These are phyloP conservation scores for Pseudoneurospora amorphoporcata DNA, from an alignment of 495 filamentous ascomycete species.

Conservation along the genomic window DNA sequence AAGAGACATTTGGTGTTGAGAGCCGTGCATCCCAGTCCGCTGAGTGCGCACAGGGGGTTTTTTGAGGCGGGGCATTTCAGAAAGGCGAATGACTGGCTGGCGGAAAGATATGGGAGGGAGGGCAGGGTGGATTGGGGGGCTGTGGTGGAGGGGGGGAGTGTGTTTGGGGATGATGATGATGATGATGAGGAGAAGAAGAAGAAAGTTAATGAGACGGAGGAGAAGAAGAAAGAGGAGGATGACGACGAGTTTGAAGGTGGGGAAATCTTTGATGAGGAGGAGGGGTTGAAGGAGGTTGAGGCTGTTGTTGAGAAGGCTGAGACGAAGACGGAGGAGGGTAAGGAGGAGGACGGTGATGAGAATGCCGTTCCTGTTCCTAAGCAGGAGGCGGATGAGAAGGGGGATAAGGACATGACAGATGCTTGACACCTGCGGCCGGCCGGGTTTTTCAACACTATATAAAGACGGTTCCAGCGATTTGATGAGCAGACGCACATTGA, in stretches of 20 bases:
- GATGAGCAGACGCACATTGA: too few species aligned
- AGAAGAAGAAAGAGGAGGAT: constrained; percentile 9
- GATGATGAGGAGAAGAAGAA: constrained; percentile 2
- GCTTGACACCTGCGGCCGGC: too few species aligned
- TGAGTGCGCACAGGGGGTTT: constrained; percentile 72
- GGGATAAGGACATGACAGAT: too few species aligned
- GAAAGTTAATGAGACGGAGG: not conserved
- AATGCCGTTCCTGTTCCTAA: not conserved
- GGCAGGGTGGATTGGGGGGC: constrained; percentile 75
- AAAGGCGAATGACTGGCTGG: constrained; percentile 83
- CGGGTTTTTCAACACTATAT: too few species aligned
- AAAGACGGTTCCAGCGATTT: too few species aligned
- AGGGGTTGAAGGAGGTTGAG: constrained; percentile 8
- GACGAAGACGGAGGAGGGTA: not conserved
- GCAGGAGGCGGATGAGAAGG: too few species aligned
- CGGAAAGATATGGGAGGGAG: constrained; percentile 60
- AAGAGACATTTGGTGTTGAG: constrained; percentile 68
- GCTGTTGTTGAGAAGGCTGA: constrained; percentile 3
- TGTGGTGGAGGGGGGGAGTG: constrained; percentile 29
- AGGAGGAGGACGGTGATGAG: not conserved
- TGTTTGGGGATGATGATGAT: constrained; percentile 6
- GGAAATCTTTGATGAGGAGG: constrained; percentile 14
- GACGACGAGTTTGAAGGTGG: constrained; percentile 10
- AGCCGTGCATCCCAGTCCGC: constrained; percentile 82
- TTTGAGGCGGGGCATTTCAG: constrained; percentile 82